phyloP scores from a whole-genome alignment of 2,329 filamentous ascomycete genomes.

The Fusarium circinatum region DNA sequence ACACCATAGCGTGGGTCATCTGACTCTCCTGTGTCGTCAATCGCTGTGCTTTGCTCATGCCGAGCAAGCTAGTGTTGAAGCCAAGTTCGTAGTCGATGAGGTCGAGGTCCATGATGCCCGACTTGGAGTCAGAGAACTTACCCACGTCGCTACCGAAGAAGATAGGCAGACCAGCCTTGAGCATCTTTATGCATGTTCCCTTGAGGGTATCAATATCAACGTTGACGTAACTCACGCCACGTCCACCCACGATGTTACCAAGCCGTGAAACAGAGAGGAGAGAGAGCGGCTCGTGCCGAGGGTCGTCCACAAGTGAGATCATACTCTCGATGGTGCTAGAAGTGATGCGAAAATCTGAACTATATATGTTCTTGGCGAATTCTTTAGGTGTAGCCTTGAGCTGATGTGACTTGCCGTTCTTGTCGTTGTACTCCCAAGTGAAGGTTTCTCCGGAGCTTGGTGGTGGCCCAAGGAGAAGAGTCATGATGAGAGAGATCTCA shows the following conservation, averaged over 20 bases:
- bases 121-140: slow-evolving; percentile 75
- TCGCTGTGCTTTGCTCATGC: slow-evolving; percentile 79
- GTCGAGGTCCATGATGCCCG: slow-evolving; percentile 83
- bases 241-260: slow-evolving; percentile 83
- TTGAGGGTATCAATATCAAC: slow-evolving; percentile 80
- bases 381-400: slow-evolving; percentile 73
- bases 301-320: slow-evolving; percentile 87
- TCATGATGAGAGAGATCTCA: slow-evolving; percentile 84
- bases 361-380: slow-evolving; percentile 76
- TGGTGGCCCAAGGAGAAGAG: slow-evolving; percentile 82
- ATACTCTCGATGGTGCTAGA: slow-evolving; percentile 72
- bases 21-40: slow-evolving; percentile 78
- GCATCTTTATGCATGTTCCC: slow-evolving; percentile 77
- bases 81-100: slow-evolving; percentile 84
- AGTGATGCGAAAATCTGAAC: slow-evolving; percentile 67
- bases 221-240: slow-evolving; percentile 83
- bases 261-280: slow-evolving; percentile 81
- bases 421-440: slow-evolving; percentile 82
- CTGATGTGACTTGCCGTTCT: slow-evolving; percentile 69
- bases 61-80: slow-evolving; percentile 80
- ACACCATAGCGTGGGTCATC: slow-evolving; percentile 94
- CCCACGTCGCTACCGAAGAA: slow-evolving; percentile 93
- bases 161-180: slow-evolving; percentile 79
- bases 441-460: slow-evolving; percentile 76
- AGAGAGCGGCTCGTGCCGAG: slow-evolving; percentile 77